Conservation (phyloP, 2,329 filamentous ascomycete species). For the Metarhizium guizhouense region DNA sequence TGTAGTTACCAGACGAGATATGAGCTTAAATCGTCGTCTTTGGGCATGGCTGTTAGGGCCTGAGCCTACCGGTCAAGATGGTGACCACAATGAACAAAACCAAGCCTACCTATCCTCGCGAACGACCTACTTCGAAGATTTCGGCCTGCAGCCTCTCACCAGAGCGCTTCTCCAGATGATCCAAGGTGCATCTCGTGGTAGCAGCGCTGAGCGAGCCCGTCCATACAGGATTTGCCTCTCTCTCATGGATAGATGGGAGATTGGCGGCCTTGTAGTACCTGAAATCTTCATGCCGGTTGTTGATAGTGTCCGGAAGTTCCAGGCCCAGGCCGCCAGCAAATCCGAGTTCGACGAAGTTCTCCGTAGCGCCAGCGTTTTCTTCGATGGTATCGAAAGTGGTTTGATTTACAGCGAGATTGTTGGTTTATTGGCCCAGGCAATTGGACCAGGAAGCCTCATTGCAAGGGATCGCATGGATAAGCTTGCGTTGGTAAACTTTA, state of each 20-base stretch:
- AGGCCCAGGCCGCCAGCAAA: slow-evolving; percentile 53
- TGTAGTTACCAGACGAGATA: slow-evolving; percentile 83
- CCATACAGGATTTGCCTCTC: slow-evolving; percentile 91
- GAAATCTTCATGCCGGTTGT: slow-evolving; percentile 83
- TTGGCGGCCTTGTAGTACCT: slow-evolving; percentile 81
- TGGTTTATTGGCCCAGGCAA: slow-evolving; percentile 53
- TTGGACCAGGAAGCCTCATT: slow-evolving; percentile 36
- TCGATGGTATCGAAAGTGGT: slow-evolving; percentile 91
- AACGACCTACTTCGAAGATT: slow-evolving; percentile 75
- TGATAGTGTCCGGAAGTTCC: slow-evolving; percentile 68
- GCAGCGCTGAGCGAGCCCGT: slow-evolving; percentile 56
- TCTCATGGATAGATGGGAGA: slow-evolving; percentile 97
- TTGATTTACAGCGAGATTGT: slow-evolving; percentile 84
- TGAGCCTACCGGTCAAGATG: slow-evolving; percentile 42
- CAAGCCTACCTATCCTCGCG: slow-evolving; percentile 43
- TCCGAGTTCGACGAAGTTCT: slow-evolving; percentile 77
- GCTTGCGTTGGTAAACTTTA: slow-evolving; percentile 69
- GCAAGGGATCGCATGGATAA: slow-evolving; percentile 47
- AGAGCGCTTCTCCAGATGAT: slow-evolving; percentile 73
- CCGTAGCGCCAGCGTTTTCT: slow-evolving; percentile 89
- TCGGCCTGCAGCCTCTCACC: slow-evolving; percentile 66
- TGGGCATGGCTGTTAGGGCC: slow-evolving; percentile 95
- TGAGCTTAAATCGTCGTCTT: slow-evolving; percentile 91
- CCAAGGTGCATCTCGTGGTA: slow-evolving; percentile 25
- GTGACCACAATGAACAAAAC: slow-evolving; percentile 36